These are phyloP conservation scores for Myrica gale DNA, from an alignment of 306 rosid genomes.

Conservation along the genomic window DNA sequence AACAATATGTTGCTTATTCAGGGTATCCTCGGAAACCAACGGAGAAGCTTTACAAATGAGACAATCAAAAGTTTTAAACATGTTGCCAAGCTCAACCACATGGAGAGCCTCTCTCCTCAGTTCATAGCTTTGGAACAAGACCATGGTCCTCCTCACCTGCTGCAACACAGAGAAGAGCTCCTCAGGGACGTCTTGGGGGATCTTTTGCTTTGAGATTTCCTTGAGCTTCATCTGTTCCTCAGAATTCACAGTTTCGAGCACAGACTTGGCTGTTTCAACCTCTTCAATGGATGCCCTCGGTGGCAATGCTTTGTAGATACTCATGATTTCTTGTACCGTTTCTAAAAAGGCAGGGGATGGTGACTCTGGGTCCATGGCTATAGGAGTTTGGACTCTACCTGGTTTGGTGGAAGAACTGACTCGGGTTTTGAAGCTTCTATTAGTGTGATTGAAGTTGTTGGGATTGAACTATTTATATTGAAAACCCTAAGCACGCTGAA, in stretches of 20 bases:
- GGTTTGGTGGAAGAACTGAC: neutral
- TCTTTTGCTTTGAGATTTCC: constrained; percentile 49
- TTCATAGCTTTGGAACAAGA: constrained; percentile 51
- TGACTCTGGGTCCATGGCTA: constrained; percentile 50
- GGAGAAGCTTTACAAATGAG: constrained; percentile 73
- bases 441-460: no score
- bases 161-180: constrained; percentile 62
- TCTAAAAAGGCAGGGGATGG: constrained; percentile 41
- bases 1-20: constrained; percentile 14
- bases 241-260: constrained; percentile 51
- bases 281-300: constrained; percentile 74
- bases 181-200: constrained; percentile 43
- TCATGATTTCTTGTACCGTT: constrained; percentile 62
- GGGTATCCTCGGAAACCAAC: constrained; percentile 57
- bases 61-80: constrained; percentile 61
- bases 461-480: neutral
- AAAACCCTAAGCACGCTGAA: no score
- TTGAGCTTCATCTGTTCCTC: constrained; percentile 61
- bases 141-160: constrained; percentile 56
- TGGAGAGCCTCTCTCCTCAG: constrained; percentile 63
- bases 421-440: neutral
- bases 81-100: constrained; percentile 54
- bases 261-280: constrained; percentile 69
- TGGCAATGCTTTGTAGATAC: constrained; percentile 67
- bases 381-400: neutral